Percentiles rank a stretch among this genome's conserved stretches.
These are phyloP conservation scores for Tillandsia leiboldiana DNA, from an alignment of 176 grass and related monocot species.

Conservation along the genomic window DNA sequence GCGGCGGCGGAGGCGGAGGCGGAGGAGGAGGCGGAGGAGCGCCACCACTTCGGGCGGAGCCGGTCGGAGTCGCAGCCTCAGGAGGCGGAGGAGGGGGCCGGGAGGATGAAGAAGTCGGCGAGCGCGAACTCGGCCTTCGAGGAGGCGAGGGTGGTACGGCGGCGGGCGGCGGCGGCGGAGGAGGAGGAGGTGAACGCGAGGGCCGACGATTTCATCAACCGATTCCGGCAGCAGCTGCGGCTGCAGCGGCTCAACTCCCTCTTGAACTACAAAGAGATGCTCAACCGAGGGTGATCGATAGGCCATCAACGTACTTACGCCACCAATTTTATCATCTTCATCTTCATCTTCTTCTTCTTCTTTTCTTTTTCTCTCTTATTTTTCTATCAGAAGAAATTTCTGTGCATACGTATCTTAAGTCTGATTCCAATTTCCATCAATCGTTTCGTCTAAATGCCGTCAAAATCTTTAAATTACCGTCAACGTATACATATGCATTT, in stretches of 20 bases:
- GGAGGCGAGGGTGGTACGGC: constrained; percentile 20
- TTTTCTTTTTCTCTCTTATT: not conserved
- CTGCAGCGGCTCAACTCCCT: constrained; percentile 86
- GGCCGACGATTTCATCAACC: constrained; percentile 29
- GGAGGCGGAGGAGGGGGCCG: constrained; percentile 4
- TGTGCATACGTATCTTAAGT: too few relatives aligned
- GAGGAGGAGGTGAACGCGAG: constrained; percentile 25
- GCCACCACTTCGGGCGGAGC: constrained; percentile 34
- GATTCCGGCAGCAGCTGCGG: constrained; percentile 52
- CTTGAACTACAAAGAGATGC: constrained; percentile 52
- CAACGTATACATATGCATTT: too few relatives aligned
- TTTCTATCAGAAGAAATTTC: not conserved
- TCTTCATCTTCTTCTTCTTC: not conserved
- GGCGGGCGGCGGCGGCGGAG: constrained; percentile 13
- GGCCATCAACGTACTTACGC: not conserved
- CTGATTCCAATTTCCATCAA: too few relatives aligned
- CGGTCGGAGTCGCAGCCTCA: constrained; percentile 25
- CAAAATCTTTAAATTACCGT: too few relatives aligned
- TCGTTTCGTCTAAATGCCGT: too few relatives aligned
- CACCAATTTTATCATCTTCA: not conserved
- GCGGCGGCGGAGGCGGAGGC: not conserved
- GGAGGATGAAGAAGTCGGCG: constrained; percentile 1
- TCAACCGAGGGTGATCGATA: constrained; percentile 23
- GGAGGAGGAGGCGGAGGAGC: not conserved
- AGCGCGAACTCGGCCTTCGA: constrained; percentile 6